phyloP scores from a whole-genome alignment of 1,284 basidiomycete genomes.

The Dichomitus squalens region DNA sequence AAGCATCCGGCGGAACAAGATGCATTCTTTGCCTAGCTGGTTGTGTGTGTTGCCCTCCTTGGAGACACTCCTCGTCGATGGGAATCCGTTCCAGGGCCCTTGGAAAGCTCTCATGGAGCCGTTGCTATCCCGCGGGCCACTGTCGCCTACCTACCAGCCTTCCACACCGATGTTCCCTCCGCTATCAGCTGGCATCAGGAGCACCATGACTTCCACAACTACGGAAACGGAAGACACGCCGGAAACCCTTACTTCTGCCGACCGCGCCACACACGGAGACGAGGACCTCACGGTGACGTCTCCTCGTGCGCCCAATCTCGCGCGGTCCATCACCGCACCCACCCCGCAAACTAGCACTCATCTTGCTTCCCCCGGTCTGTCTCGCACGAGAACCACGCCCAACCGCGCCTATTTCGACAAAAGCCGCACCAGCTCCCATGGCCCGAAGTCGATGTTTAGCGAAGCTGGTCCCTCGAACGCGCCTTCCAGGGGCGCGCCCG shows the following conservation, averaged over 20 bases:
- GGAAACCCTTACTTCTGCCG: constrained; percentile 38
- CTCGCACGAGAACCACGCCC: constrained; percentile 71
- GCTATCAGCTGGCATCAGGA: constrained; percentile 45
- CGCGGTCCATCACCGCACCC: constrained; percentile 52
- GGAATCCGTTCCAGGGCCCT: constrained; percentile 90
- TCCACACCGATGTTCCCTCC: constrained; percentile 64
- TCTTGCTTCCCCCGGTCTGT: constrained; percentile 46
- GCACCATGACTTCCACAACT: constrained; percentile 43
- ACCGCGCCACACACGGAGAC: constrained; percentile 46
- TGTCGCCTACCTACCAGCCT: constrained; percentile 64
- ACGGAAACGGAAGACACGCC: constrained; percentile 58
- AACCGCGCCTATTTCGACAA: constrained; percentile 63
- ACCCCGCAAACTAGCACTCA: constrained; percentile 22
- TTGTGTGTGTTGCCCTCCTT: constrained; percentile 82
- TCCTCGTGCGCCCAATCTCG: constrained; percentile 50
- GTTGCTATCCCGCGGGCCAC: constrained; percentile 61
- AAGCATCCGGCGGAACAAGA: constrained; percentile 85
- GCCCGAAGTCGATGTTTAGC: constrained; percentile 24
- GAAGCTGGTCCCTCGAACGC: constrained; percentile 21
- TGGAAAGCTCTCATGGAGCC: constrained; percentile 91
- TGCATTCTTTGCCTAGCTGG: constrained; percentile 93
- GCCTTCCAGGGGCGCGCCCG: constrained; percentile 24
- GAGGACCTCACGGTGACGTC: constrained; percentile 71
- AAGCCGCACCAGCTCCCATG: constrained; percentile 34
- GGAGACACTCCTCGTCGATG: constrained; percentile 88